phyloP scores from a whole-genome alignment of 805 yeast genomes.

The Helenozyma baotianmanensis region DNA sequence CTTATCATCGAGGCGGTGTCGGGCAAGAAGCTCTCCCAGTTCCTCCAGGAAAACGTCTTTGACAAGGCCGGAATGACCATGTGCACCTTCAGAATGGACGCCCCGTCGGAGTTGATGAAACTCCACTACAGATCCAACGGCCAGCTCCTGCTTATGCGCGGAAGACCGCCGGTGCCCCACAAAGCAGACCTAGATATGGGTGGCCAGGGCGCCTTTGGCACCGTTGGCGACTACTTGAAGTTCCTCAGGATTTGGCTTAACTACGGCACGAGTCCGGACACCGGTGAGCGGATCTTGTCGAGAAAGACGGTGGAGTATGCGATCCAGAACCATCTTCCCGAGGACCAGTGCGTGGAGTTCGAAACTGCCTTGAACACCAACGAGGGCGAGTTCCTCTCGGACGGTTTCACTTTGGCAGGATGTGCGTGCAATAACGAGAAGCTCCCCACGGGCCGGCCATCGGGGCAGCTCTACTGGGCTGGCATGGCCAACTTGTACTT shows the following conservation, averaged over 20 bases:
- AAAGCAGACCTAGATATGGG: conserved; percentile 33
- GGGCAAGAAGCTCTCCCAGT: conserved; percentile 29
- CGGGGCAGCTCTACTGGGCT: conserved; percentile 34
- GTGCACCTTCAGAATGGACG: conserved; percentile 12
- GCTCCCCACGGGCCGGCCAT: conserved; percentile 32
- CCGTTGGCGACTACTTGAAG: conserved; percentile 33
- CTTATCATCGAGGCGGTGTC: conserved; percentile 29
- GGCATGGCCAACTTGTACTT: conserved; percentile 37
- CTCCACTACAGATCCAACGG: conserved; percentile 5
- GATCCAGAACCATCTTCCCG: conserved; percentile 27
- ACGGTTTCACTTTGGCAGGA: conserved; percentile 32
- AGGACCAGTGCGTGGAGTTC: conserved; percentile 14
- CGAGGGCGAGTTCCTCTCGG: conserved; percentile 9
- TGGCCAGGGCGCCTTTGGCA: conserved; percentile 40
- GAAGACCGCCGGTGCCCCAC: conserved; percentile 11
- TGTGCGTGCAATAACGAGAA: conserved; percentile 23
- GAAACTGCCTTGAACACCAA: conserved; percentile 13
- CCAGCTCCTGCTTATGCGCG: conserved; percentile 2
- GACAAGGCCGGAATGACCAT: conserved; percentile 31
- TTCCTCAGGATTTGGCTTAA: conserved; percentile 37
- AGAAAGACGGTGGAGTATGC: conserved; percentile 29
- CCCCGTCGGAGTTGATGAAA: conserved; percentile 4
- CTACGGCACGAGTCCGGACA: conserved; percentile 38
- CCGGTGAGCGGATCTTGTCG: conserved; percentile 24
- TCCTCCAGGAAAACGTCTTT: conserved; percentile 26